Base-by-base conservation (phyloP, 495 filamentous ascomycete genomes). In the Elasticomyces elasticus region DNA sequence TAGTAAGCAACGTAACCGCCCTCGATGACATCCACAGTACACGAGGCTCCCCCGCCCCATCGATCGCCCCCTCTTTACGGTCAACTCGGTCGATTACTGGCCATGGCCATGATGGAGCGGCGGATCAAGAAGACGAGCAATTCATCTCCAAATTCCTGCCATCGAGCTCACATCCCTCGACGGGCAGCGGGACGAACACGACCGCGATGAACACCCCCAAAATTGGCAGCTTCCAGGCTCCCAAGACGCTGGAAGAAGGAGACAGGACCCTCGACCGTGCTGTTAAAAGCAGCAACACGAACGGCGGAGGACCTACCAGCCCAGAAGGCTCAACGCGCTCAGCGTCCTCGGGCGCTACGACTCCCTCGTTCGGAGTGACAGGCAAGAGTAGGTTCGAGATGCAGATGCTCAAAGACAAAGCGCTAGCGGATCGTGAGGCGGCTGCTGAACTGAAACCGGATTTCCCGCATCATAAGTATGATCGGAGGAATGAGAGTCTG, bases 401-500 rank as follows among this genome's bases (percentile, higher is more conserved):
- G 20, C 13, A 27, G 10, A 53, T 62, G 49, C 1, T 54, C 27
- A 49, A 57, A 20, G 59, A 62, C 17, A 62, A 62, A 43, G 54
- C 54, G 10, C 49, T 58, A 2, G 59, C 59, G 1, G 59, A 58
- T 22, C 37, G 51, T 5, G 54, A 57, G 44, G 54, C 55, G 6
- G 42, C 31, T 7, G 42, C 27, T 15, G 49, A 49, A 22, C 15
- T 24, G 1, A 23, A 54, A 20, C 59, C 59, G 1, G 10, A 50
- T 20, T 33, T 62, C 3, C 59, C 59, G 2, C 27, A 51, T 28
- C 59, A 62, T 28, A 35, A 54, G 23, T 62, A 52, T 46, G 59
- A 62, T 35, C 59, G 59, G 1, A 54, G 59, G 3, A 62, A 62
- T 51, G 54, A 58, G 41, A 44, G 49, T 1, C 54, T 62, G 13